phyloP scores from a whole-genome alignment of 768 basidiomycete genomes.

The Lactarius sp. region DNA sequence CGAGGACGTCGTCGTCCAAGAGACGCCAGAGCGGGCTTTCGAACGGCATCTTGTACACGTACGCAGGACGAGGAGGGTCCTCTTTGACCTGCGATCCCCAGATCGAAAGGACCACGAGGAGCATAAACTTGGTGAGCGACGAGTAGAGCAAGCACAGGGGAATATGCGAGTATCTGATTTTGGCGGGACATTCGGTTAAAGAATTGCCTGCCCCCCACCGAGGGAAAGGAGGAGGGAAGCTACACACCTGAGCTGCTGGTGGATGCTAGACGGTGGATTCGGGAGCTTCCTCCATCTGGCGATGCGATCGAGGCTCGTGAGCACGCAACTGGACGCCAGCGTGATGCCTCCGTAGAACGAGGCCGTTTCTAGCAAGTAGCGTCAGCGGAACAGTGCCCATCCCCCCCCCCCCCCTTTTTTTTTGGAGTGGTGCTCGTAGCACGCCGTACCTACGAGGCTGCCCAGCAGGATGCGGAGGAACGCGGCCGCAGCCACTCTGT shows the following conservation, averaged over 20 bases:
- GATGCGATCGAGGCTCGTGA: slow-evolving; percentile 40
- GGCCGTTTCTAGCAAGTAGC: slow-evolving; percentile 50
- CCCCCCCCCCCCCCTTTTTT: no score
- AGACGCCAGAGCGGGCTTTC: slow-evolving; percentile 43
- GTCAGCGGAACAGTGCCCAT: background rate
- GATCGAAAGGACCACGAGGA: slow-evolving; percentile 76
- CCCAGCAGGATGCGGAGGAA: slow-evolving; percentile 61
- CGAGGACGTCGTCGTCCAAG: slow-evolving; percentile 67
- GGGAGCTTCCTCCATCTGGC: slow-evolving; percentile 27
- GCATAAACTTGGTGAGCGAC: slow-evolving; percentile 76
- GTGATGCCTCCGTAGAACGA: slow-evolving; percentile 70
- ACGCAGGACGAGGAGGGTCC: slow-evolving; percentile 11
- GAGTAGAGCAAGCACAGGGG: slow-evolving; percentile 80
- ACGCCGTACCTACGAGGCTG: slow-evolving; percentile 51
- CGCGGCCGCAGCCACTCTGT: slow-evolving; percentile 44
- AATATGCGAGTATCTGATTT: slow-evolving; percentile 59
- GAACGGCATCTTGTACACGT: slow-evolving; percentile 30
- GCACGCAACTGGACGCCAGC: slow-evolving; percentile 48
- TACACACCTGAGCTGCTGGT: slow-evolving; percentile 21
- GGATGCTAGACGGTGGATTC: slow-evolving; percentile 14
- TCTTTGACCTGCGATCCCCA: slow-evolving; percentile 53
- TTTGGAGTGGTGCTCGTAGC: background rate
- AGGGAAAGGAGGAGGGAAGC: background rate
- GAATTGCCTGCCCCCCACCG: no score
- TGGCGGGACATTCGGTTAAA: no score